A percentile compares a stretch with the other conserved stretches of the same genome.
Conservation (phyloP, 2,329 filamentous ascomycete genomes). For the Graphilbum ipis-grandicollis region DNA sequence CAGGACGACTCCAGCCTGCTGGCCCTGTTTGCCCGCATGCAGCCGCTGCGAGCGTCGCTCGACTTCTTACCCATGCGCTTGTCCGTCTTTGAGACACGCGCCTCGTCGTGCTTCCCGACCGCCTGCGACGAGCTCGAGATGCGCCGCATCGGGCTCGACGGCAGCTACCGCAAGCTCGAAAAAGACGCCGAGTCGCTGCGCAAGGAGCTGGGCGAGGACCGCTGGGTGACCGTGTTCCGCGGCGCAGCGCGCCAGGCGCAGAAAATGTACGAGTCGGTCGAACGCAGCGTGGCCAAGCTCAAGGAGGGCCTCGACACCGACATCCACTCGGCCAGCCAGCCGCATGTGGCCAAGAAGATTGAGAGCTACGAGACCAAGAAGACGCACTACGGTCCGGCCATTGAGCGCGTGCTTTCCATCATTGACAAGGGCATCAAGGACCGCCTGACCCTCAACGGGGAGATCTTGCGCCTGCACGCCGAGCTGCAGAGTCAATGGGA, state of each 20-base stretch:
- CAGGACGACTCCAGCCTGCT: conserved; percentile 80
- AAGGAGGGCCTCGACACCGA: conserved; percentile 62
- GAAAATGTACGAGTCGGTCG: conserved; percentile 93
- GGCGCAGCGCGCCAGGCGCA: conserved; percentile 82
- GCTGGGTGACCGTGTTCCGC: conserved; percentile 90
- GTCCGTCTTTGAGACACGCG: conserved; percentile 67
- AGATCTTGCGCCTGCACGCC: conserved; percentile 70
- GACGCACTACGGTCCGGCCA: conserved; percentile 81
- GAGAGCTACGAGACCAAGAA: conserved; percentile 94
- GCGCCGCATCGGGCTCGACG: conserved; percentile 56
- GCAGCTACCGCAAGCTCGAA: conserved; percentile 75
- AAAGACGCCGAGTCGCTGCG: conserved; percentile 77
- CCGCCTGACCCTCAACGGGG: conserved; percentile 88
- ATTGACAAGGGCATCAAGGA: conserved; percentile 94
- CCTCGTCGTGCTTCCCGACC: conserved; percentile 65
- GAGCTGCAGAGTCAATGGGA: conserved; percentile 78
- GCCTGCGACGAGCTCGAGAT: conserved; percentile 79
- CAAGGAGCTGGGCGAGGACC: conserved; percentile 83
- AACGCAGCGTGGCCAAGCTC: conserved; percentile 69
- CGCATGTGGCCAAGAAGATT: conserved; percentile 60
- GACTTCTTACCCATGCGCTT: conserved; percentile 94
- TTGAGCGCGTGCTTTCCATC: conserved; percentile 77
- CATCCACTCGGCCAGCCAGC: conserved; percentile 54
- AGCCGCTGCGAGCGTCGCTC: conserved; percentile 77
- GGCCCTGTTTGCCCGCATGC: conserved; percentile 86